Evolutionary conservation across 352 stramenopile genomes (phyloP), one percentile per base, ranked within the genome.

Genomic region (Phytopythium oedochilum): DNA sequence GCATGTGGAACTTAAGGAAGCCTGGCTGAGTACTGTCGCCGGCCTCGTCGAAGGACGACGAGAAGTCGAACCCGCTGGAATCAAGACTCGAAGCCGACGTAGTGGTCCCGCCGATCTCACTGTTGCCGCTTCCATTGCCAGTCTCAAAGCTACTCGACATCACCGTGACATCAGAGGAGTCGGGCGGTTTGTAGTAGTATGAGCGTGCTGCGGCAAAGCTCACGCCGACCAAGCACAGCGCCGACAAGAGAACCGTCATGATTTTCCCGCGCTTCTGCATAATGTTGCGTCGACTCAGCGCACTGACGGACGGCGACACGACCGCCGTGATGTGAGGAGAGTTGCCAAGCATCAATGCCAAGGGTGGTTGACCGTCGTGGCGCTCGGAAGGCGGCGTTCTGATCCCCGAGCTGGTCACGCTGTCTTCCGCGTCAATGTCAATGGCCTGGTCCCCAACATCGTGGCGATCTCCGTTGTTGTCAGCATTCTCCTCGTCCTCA

Each of bases 211-310:
- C 9, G 2, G 44, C 59, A 15, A 71, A 47, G 31, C 54, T 62
- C n/a, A 72, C 43, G 0, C 57, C 64, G 38, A 72, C 15, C 2
- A 40, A 26, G 9, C 57, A 38, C 12, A 72, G 11, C 5, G 60
- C 32, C 9, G 57, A 50, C 17, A 68, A 23, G 15, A 63, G 25
- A 23, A 55, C 40, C 9, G 61, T 39, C 14, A 70, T 12, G 14
- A 67, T 55, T 38, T 60, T 63, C 22, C 61, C 20, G 8, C 58
- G 53, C 50, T 48, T 55, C 8, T 44, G n/a, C 0, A 31, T 28
- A 31, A 58, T 7, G 32, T 40, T 20, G 39, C 40, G 39, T 18
- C 38, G 18, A 23, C 23, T 31, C 22, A 57, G 17, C 1, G 47
- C 12, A 17, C n/a, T 25, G 8, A 45, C 35, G 6, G 48, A 56